Percentiles rank a stretch among this genome's conserved stretches.
phyloP scores from a whole-genome alignment of 371 early-diverging fungal species.

The Mucor racemosus region DNA sequence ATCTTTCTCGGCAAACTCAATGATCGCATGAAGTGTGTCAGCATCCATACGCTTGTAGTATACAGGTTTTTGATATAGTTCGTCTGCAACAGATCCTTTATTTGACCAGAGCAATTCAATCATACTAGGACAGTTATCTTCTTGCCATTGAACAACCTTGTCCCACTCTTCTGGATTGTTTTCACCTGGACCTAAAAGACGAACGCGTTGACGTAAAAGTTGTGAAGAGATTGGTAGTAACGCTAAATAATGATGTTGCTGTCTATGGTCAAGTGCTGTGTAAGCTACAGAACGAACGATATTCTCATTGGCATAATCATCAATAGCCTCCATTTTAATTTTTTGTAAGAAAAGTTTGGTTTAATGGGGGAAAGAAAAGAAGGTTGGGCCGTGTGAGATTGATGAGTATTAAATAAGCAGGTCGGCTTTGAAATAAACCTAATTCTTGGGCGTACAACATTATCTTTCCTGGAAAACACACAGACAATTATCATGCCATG shows the following conservation, averaged over 20 bases:
- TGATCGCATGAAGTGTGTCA: slow-evolving; percentile 43
- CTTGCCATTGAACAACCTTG: slow-evolving; percentile 46
- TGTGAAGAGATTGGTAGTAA: slow-evolving; percentile 43
- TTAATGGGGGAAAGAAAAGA: slow-evolving; percentile 11
- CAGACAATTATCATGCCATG: slow-evolving; percentile 2
- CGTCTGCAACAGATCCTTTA: slow-evolving; percentile 17
- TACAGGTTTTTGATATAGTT: slow-evolving; percentile 37
- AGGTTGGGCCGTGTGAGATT: neutral
- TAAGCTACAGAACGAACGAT: slow-evolving; percentile 54
- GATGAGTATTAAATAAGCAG: neutral
- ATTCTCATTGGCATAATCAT: slow-evolving; percentile 54
- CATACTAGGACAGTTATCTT: slow-evolving; percentile 38
- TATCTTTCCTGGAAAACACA: slow-evolving; percentile 1
- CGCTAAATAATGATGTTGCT: slow-evolving; percentile 34
- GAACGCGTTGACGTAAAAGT: slow-evolving; percentile 43
- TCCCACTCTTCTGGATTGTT: slow-evolving; percentile 35
- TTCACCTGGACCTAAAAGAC: neutral
- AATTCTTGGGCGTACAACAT: neutral
- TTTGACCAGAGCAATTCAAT: slow-evolving; percentile 40
- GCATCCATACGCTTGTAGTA: slow-evolving; percentile 54
- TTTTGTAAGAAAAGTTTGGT: neutral
- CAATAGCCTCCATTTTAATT: slow-evolving; percentile 54
- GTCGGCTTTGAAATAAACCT: slow-evolving; percentile 2
- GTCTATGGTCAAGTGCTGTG: slow-evolving; percentile 43
- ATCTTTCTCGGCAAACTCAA: slow-evolving; percentile 40